A percentile compares a stretch with the other conserved stretches of the same genome.
phyloP scores from a whole-genome alignment of 331 rosid species.

The Rosa hybrid region DNA sequence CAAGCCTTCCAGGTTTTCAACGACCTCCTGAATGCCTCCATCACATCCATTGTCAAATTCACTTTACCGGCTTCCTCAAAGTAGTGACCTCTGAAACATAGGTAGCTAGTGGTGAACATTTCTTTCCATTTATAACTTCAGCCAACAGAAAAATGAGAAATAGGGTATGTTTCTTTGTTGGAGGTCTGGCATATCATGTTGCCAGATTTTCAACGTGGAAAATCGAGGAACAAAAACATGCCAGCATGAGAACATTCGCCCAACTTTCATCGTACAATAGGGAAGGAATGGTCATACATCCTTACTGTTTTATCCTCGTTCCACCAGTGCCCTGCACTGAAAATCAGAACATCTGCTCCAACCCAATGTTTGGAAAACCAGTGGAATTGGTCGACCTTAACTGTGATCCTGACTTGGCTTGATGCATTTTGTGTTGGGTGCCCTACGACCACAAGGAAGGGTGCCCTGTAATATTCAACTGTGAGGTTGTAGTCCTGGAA shows the following conservation, averaged over 20 bases:
- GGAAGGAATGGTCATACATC: constrained; percentile 31
- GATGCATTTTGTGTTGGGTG: constrained; percentile 60
- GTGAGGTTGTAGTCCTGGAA: constrained; percentile 72
- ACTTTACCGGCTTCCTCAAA: constrained; percentile 67
- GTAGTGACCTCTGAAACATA: constrained; percentile 59
- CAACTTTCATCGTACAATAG: not conserved
- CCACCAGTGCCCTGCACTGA: constrained; percentile 94
- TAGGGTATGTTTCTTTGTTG: not conserved
- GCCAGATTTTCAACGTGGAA: not conserved
- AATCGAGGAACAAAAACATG: not conserved
- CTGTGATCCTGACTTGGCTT: constrained; percentile 25
- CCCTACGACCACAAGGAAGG: constrained; percentile 58
- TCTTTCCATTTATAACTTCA: not conserved
- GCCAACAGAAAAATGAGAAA: not conserved
- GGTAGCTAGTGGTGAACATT: not conserved
- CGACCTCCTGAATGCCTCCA: constrained; percentile 72
- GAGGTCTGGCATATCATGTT: not conserved
- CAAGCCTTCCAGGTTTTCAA: constrained; percentile 78
- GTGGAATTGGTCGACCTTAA: constrained; percentile 64
- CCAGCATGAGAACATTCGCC: not conserved
- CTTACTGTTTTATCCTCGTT: constrained; percentile 61
- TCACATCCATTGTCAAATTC: constrained; percentile 58
- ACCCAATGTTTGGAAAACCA: constrained; percentile 63
- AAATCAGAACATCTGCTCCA: constrained; percentile 65
- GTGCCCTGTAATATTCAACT: constrained; percentile 77